Percentiles rank a stretch among this genome's conserved stretches.
phyloP scores from a whole-genome alignment of 2,329 filamentous ascomycete genomes.

The Ambrosiella cleistominuta region DNA sequence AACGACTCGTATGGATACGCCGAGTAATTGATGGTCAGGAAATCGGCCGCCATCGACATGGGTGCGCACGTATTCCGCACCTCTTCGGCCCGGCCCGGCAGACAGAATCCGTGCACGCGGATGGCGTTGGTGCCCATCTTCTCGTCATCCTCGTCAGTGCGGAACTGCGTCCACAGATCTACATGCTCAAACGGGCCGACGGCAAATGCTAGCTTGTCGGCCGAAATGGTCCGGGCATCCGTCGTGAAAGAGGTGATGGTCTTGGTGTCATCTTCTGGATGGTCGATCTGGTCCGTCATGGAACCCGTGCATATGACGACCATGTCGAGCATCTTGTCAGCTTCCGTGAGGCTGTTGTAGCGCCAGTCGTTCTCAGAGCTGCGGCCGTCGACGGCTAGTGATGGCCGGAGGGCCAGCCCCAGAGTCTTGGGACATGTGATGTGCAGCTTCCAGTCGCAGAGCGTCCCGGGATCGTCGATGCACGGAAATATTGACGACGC shows the following conservation, averaged over 20 bases:
- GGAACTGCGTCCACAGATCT: slow-evolving; percentile 66
- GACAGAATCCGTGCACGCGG: slow-evolving; percentile 77
- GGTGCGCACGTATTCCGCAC: slow-evolving; percentile 75
- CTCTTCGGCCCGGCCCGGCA: slow-evolving; percentile 67
- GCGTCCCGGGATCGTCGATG: slow-evolving; percentile 65
- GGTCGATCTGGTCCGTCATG: slow-evolving; percentile 62
- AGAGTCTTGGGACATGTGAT: slow-evolving; percentile 75
- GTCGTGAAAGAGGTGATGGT: slow-evolving; percentile 79
- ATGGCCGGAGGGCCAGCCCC: slow-evolving; percentile 47
- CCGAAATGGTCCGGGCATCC: slow-evolving; percentile 49
- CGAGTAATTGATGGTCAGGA: slow-evolving; percentile 73
- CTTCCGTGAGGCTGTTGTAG: slow-evolving; percentile 35
- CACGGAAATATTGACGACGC: slow-evolving; percentile 85
- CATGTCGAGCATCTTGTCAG: slow-evolving; percentile 79
- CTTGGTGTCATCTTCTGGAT: slow-evolving; percentile 59
- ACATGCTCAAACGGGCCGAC: slow-evolving; percentile 91
- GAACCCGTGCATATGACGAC: slow-evolving; percentile 82
- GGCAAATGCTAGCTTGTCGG: slow-evolving; percentile 83
- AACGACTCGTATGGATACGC: slow-evolving; percentile 85
- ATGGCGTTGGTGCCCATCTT: slow-evolving; percentile 76
- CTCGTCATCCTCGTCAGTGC: slow-evolving; percentile 80
- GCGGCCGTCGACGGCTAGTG: slow-evolving; percentile 17
- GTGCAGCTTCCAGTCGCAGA: slow-evolving; percentile 75
- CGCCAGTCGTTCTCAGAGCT: slow-evolving; percentile 18
- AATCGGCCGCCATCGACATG: slow-evolving; percentile 74